Evolutionary conservation across 2,329 filamentous ascomycete species (phyloP).

Genomic region (Diaporthe vaccinii): DNA sequence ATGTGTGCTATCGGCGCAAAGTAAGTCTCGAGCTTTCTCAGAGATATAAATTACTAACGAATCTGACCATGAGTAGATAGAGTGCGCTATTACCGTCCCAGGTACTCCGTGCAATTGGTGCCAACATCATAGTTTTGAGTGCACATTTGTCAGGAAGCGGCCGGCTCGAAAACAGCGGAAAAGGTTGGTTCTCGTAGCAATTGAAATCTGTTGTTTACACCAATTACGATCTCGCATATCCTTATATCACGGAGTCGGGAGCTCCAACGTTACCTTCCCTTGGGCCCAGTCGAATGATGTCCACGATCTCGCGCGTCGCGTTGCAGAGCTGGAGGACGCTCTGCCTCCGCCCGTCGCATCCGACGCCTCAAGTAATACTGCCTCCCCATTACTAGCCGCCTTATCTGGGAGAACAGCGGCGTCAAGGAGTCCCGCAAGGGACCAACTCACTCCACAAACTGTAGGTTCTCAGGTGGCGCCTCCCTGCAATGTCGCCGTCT

Average conservation of each 20-base stretch:
- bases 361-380: neutral
- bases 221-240: neutral
- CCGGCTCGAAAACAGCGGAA: neutral
- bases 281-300: neutral
- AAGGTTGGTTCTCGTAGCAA: neutral
- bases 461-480: neutral
- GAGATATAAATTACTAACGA: neutral
- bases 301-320: neutral
- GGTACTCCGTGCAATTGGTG: slow-evolving; percentile 13
- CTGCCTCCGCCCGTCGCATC: neutral
- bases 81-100: neutral
- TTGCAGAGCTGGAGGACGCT: slow-evolving; percentile 12
- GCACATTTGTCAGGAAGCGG: neutral
- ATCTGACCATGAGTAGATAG: neutral
- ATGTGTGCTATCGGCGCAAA: slow-evolving; percentile 14
- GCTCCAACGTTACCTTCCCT: neutral
- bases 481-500: neutral
- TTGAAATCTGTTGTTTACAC: neutral
- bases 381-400: neutral
- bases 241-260: neutral
- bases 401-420: neutral
- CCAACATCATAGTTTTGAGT: slow-evolving; percentile 8
- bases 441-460: neutral
- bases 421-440: neutral
- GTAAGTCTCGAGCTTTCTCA: neutral